Evolutionary conservation across 768 basidiomycete species (phyloP), one percentile per base, ranked within the genome.

Genomic region (Boletus pseudopeckii): DNA sequence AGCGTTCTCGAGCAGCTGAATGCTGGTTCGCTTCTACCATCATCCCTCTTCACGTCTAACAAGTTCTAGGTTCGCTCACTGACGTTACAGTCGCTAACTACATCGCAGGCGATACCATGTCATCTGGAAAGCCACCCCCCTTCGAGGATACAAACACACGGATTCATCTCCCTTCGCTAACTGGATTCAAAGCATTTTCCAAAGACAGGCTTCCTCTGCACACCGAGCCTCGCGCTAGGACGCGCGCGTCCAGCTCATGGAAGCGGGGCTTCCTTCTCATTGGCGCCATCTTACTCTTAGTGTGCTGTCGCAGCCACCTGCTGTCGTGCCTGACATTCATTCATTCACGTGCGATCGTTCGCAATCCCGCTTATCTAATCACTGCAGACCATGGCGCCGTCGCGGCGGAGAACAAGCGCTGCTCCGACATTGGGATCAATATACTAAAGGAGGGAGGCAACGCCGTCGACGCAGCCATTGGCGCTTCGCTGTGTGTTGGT

Each of bases 391-490:
- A 86, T 57, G 96, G 90, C 5, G 96, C 93, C 0, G 94, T 98
- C 17, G 92, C 96, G 5, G 79, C 86, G 26, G 95, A 98, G 74
- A 92, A 94, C 69, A 78, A 81, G 58, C 72, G 84, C 18, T 98
- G 96, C 69, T 95, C 92, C 9, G 72, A 88, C 40, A 84, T 97
- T 45, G 96, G 95, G 3, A 82, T 97, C 2, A 73, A 82, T 5
- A 75, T 85, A 9, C 62, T 96, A 53, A 85, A 83, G 72, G 80
- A 83, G 8, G 94, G 93, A 26, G 96, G 96, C 17, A 95, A 90
- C 63, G 94, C 95, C 0, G 83, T 96, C 15, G 96, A 98, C 59
- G 86, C 96, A 0, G 88, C 84, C 0, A 83, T 98, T 50, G 81
- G 84, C 20, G 79, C 89, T 0, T 83, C 86, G 0, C 75, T 98